phyloP scores from a whole-genome alignment of 805 yeast genomes.

The Candida sithepensis region DNA sequence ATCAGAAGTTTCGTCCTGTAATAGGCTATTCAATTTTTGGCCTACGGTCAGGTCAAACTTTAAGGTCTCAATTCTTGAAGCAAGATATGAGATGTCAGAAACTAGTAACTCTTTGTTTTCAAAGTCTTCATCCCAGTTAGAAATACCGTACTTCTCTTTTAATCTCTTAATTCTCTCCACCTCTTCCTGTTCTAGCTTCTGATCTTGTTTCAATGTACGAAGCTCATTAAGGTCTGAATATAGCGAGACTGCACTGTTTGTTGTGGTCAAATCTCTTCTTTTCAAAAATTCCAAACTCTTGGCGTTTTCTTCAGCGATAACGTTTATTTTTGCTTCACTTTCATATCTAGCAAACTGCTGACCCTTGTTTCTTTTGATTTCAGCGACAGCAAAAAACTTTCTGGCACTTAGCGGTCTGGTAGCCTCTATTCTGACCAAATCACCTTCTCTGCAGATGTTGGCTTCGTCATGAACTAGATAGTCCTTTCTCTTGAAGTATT shows the following conservation, averaged over 20 bases:
- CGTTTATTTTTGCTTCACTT: conserved; percentile 64
- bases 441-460: conserved; percentile 89
- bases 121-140: conserved; percentile 20
- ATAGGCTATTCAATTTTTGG: conserved; percentile 13
- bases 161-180: conserved; percentile 35
- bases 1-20: conserved; percentile 31
- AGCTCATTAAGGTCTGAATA: conserved; percentile 29
- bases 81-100: conserved; percentile 22
- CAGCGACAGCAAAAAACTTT: conserved; percentile 88
- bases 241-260: conserved; percentile 19
- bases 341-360: conserved; percentile 84
- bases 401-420: conserved; percentile 80
- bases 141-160: conserved; percentile 29
- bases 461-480: conserved; percentile 93
- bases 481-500: conserved; percentile 73
- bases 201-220: conserved; percentile 15
- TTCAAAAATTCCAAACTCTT: conserved; percentile 53
- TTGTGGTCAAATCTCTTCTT: conserved; percentile 37
- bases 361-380: conserved; percentile 84
- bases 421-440: conserved; percentile 87
- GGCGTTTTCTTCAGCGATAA: conserved; percentile 59
- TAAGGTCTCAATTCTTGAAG: conserved; percentile 19
- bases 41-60: conserved; percentile 18
- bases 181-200: conserved; percentile 28
- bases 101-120: conserved; percentile 30